These are phyloP conservation scores for Sisymbrium altissimum DNA, from an alignment of 345 rosid species.

Conservation along the genomic window DNA sequence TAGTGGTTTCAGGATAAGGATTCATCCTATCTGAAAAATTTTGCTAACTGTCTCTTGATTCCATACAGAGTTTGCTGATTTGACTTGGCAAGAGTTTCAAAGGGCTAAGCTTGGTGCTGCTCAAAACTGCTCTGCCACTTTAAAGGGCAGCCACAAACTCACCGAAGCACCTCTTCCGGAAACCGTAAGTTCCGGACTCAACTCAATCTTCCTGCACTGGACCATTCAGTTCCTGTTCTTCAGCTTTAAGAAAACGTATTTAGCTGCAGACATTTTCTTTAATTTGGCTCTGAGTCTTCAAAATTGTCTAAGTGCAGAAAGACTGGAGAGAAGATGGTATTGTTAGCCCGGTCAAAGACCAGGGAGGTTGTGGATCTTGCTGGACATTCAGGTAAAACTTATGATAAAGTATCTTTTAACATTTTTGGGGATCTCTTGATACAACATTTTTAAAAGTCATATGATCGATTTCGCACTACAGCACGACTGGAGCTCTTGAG, in stretches of 20 bases:
- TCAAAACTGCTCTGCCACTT: conserved; percentile 95
- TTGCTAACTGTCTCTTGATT: conserved; percentile 10
- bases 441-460: neutral
- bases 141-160: conserved; percentile 73
- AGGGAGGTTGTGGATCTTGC: conserved; percentile 97
- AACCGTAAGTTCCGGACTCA: conserved; percentile 31
- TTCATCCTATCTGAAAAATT: neutral
- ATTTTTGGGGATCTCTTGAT: neutral
- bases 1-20: neutral
- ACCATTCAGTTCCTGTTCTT: neutral
- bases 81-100: conserved; percentile 91
- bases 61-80: conserved; percentile 77
- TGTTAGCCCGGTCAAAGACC: conserved; percentile 86
- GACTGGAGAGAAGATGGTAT: conserved; percentile 92
- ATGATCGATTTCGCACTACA: conserved; percentile 24
- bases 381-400: conserved; percentile 91
- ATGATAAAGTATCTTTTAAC: neutral
- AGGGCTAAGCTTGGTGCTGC: conserved; percentile 85
- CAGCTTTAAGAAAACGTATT: neutral
- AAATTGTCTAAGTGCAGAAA: conserved; percentile 46
- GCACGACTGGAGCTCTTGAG: conserved; percentile 98
- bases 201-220: neutral
- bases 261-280: neutral
- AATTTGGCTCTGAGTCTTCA: neutral
- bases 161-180: conserved; percentile 56